Evolutionary conservation across 2,329 filamentous ascomycete species (phyloP).

Genomic region (Tolypocladium ophioglossoides): DNA sequence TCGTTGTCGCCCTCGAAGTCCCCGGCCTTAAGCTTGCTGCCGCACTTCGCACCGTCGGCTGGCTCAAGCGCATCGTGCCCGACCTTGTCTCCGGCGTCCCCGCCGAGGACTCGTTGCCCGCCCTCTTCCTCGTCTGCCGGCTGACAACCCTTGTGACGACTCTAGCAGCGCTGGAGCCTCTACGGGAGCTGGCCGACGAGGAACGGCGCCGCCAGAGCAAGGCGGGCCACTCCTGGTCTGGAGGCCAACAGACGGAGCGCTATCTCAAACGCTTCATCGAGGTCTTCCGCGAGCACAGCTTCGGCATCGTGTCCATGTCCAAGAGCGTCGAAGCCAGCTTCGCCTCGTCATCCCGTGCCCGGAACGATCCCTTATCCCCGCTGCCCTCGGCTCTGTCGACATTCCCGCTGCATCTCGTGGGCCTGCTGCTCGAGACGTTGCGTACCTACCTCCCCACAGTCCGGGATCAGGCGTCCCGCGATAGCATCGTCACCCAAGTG

Average conservation of each 20-base stretch:
- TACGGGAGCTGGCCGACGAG: slow-evolving; percentile 83
- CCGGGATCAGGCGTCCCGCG: slow-evolving; percentile 65
- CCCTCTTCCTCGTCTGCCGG: slow-evolving; percentile 79
- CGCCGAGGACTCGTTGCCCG: slow-evolving; percentile 60
- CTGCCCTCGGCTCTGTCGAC: slow-evolving; percentile 70
- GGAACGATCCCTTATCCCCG: slow-evolving; percentile 34
- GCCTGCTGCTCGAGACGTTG: slow-evolving; percentile 69
- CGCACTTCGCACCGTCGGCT: slow-evolving; percentile 83
- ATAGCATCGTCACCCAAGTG: slow-evolving; percentile 85
- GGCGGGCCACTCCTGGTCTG: slow-evolving; percentile 40
- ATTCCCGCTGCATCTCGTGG: slow-evolving; percentile 75
- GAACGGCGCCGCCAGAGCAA: slow-evolving; percentile 47
- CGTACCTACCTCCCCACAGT: slow-evolving; percentile 71
- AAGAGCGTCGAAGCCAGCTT: slow-evolving; percentile 58
- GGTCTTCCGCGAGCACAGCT: slow-evolving; percentile 95
- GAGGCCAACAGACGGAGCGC: slow-evolving; percentile 85
- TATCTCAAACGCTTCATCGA: slow-evolving; percentile 95
- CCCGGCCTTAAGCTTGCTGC: slow-evolving; percentile 79
- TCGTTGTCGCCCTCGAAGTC: slow-evolving; percentile 66
- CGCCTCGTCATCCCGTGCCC: slow-evolving; percentile 6
- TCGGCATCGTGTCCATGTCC: slow-evolving; percentile 90
- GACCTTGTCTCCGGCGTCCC: slow-evolving; percentile 42
- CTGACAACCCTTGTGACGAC: slow-evolving; percentile 69
- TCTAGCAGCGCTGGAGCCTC: slow-evolving; percentile 71
- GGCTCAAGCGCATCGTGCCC: slow-evolving; percentile 77